phyloP scores from a whole-genome alignment of 2,329 filamentous ascomycete species.

The Alternaria rosae region DNA sequence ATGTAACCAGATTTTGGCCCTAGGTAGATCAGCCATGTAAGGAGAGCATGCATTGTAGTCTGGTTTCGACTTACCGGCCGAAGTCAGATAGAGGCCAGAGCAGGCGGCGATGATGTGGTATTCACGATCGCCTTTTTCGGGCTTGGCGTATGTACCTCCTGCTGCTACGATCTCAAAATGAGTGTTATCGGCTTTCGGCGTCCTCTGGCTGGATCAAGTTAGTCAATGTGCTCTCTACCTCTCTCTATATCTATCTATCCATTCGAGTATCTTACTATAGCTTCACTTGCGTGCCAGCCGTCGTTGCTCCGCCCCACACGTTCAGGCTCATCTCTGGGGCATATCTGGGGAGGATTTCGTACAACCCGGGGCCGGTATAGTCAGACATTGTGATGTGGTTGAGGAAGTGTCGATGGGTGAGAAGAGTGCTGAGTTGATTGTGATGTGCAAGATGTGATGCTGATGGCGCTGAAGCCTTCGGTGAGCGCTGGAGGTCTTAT shows the following conservation, averaged over 20 bases:
- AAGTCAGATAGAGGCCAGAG: slow-evolving; percentile 5
- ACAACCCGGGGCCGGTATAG: slow-evolving; percentile 5
- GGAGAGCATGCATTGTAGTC: background rate
- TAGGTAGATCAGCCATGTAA: background rate
- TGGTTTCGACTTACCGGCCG: background rate
- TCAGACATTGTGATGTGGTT: background rate
- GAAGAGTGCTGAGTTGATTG: too few species aligned
- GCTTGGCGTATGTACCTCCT: background rate
- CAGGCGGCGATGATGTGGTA: slow-evolving; percentile 6
- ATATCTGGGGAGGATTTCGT: background rate
- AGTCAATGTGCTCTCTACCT: background rate
- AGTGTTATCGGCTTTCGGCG: background rate
- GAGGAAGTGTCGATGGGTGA: background rate
- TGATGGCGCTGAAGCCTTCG: background rate
- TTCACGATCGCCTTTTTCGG: slow-evolving; percentile 8
- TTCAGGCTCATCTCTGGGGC: background rate
- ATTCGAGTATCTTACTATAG: background rate
- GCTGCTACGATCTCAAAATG: slow-evolving; percentile 5
- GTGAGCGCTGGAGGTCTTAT: background rate
- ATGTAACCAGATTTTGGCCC: background rate
- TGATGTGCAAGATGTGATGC: background rate
- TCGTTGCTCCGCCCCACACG: background rate
- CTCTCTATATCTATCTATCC: too few species aligned
- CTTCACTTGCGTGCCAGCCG: background rate
- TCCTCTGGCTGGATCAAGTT: background rate